Evolutionary conservation across 1,284 basidiomycete species (phyloP).

Genomic region (Sphagnurus paluster): DNA sequence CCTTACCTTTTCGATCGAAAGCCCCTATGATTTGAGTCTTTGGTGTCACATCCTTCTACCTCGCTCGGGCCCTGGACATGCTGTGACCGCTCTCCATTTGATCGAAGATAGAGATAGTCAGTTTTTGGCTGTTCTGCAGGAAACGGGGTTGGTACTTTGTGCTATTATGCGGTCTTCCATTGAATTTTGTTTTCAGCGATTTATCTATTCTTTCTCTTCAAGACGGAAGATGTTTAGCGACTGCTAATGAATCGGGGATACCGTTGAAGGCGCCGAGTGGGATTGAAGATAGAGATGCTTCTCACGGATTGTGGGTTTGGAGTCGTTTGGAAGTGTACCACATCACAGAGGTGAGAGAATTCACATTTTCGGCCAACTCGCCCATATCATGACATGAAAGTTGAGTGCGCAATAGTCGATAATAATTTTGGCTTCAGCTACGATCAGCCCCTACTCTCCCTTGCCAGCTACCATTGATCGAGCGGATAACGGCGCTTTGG

Average conservation of each 20-base stretch:
- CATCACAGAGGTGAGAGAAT: slow-evolving; percentile 44
- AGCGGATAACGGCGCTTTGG: slow-evolving; percentile 33
- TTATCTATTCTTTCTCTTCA: slow-evolving; percentile 41
- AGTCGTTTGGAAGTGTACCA: slow-evolving; percentile 38
- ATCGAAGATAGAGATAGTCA: slow-evolving; percentile 41
- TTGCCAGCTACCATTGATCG: slow-evolving; percentile 31
- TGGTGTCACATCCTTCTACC: slow-evolving; percentile 55
- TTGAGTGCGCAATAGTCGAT: slow-evolving; percentile 28
- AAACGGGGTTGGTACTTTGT: slow-evolving; percentile 47
- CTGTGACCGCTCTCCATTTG: slow-evolving; percentile 44
- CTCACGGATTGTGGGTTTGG: slow-evolving; percentile 52
- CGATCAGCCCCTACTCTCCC: slow-evolving; percentile 38
- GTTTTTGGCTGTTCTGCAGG: slow-evolving; percentile 51
- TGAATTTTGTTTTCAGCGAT: slow-evolving; percentile 30
- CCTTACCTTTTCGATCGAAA: slow-evolving; percentile 19
- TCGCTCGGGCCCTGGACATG: slow-evolving; percentile 34
- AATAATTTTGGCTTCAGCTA: slow-evolving; percentile 46
- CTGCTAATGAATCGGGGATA: slow-evolving; percentile 26
- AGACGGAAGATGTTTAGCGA: slow-evolving; percentile 45
- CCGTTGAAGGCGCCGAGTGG: slow-evolving; percentile 27
- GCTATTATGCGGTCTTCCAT: background rate
- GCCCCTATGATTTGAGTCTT: slow-evolving; percentile 34
- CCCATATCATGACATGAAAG: slow-evolving; percentile 8
- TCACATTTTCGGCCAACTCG: slow-evolving; percentile 1
- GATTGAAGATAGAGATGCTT: slow-evolving; percentile 24